Evolutionary conservation across 164 flowering plant species (phyloP).

Genomic region (Aristolochia fimbriata): DNA sequence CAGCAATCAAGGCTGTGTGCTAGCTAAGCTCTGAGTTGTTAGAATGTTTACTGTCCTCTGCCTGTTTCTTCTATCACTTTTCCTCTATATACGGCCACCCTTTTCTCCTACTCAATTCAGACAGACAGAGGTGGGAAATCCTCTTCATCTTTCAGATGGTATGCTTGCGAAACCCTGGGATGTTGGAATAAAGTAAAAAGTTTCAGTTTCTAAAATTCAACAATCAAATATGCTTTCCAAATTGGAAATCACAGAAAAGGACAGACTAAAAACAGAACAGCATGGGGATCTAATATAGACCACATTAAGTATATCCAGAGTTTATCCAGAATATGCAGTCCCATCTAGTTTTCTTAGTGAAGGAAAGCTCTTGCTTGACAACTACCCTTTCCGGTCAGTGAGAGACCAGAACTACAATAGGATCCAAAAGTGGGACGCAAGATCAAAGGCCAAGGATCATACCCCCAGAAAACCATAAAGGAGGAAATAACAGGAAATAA

Average conservation of each 20-base stretch:
- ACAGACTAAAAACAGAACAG: background rate
- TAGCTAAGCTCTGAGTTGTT: conserved; percentile 6
- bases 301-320: no score
- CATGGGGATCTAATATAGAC: no score
- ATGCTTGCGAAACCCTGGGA: conserved; percentile 38
- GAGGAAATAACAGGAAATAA: background rate
- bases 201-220: background rate
- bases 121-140: conserved; percentile 54
- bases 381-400: no score
- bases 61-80: background rate
- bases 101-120: conserved; percentile 1
- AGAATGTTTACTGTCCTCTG: conserved; percentile 10
- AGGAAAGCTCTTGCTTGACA: no score
- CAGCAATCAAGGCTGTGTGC: background rate
- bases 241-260: background rate
- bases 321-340: no score
- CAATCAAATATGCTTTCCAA: background rate
- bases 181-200: conserved; percentile 2
- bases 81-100: conserved; percentile 1
- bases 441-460: background rate
- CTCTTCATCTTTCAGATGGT: conserved; percentile 49
- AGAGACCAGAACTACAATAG: background rate
- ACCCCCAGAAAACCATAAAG: background rate
- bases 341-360: no score
- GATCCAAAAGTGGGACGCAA: background rate